Evolutionary conservation across 2,329 filamentous ascomycete genomes (phyloP).

Genomic region (Claviceps capensis): DNA sequence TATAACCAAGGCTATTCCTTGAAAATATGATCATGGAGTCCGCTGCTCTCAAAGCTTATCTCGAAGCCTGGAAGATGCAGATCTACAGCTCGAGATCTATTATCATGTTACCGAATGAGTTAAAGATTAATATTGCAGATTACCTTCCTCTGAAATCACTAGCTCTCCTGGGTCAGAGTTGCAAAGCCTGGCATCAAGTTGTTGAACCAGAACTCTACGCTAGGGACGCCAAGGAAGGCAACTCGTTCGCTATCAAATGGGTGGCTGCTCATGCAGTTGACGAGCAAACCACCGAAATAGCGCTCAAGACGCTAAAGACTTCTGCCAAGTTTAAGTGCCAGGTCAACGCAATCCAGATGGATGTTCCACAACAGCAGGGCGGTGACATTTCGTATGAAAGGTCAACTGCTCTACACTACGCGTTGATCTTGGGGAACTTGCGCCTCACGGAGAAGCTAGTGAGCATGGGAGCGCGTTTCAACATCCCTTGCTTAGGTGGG

Average conservation of each 20-base stretch:
- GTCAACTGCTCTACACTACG: conserved; percentile 2
- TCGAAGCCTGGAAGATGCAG: background rate
- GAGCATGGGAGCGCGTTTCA: background rate
- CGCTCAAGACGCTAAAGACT: background rate
- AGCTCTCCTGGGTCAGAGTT: background rate
- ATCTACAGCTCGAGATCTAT: background rate
- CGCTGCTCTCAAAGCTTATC: background rate
- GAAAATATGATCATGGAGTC: no score
- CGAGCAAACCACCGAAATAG: background rate
- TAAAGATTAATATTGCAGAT: background rate
- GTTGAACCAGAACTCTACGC: background rate
- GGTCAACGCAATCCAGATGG: background rate
- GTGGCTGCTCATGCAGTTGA: background rate
- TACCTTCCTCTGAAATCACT: background rate
- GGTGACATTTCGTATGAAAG: background rate
- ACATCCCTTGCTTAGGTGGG: background rate
- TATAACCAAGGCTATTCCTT: no score
- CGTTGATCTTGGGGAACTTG: background rate
- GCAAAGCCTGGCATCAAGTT: background rate
- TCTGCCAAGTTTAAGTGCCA: background rate
- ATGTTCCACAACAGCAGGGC: background rate
- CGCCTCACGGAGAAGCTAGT: background rate
- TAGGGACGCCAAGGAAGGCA: background rate
- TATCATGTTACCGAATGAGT: background rate
- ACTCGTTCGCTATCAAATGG: conserved; percentile 3